Base-by-base conservation (phyloP, 345 rosid genomes). In the Euclidium syriacum region DNA sequence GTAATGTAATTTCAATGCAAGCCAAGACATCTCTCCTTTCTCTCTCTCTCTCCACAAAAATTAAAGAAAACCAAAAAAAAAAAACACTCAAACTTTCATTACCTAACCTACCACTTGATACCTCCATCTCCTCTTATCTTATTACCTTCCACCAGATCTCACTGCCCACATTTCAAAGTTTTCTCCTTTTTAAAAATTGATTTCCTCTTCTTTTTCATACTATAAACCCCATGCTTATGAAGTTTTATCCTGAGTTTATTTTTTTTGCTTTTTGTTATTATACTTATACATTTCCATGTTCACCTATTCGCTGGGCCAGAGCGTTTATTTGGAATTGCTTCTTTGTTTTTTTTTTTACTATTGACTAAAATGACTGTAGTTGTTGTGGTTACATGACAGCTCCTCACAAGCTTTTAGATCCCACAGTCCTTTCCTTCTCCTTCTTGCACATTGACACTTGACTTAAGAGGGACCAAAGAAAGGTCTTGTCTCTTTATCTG, bases 51-150 rank as follows among this genome's bases (percentile, higher is more conserved):
- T 11, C 36, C 6, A n/a, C 58, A 58, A 22, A 43, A 58, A 58
- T 49, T 4, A 48, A 35, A 35, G 25, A 57, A 48, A 46, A 12
- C 12, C n/a, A 26, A 4, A n/a, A 20, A 26, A 4, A n/a, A 35
- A 27, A 10, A 46, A 24, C 17, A 51, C 23, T 53, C 10, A 46
- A 35, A 42, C 2, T 46, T 82, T 77, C 81, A 68, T 67, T 80
- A 90, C 96, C 98, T 70, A 85, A 90, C 96, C 98, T 70, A 85
- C 79, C 85, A 40, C 85, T 36, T 81, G 94, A 87, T 72, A 82
- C 75, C 81, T 80, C 85, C 86, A 70, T 73, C 53, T 59, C 59
- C 74, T 64, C 84, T 75, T 80, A 83, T 82, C 76, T 66, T 62
- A 32, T 69, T 60, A 68, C 74, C 54, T 50, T 58, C 54, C 52